Percentiles rank a stretch among this genome's conserved stretches.
Evolutionary conservation across 78 protist species (phyloP).

Genomic region (Emiliania huxleyi): DNA sequence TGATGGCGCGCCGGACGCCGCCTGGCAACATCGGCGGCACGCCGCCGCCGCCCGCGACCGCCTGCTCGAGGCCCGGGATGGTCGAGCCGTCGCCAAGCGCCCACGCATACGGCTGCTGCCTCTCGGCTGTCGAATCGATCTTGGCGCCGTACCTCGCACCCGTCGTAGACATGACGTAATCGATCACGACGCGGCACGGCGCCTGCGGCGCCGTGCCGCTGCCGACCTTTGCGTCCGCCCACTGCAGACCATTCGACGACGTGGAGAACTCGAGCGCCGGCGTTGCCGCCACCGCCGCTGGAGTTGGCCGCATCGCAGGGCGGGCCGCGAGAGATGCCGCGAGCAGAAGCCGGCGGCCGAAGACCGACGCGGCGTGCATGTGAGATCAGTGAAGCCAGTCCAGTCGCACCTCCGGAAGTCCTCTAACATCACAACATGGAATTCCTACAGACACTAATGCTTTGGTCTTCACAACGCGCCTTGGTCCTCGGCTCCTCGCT

Average conservation of each 20-base stretch:
- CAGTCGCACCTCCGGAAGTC: no score
- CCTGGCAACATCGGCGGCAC: background rate
- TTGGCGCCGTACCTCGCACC: conserved; percentile 4
- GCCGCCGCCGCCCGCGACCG: background rate
- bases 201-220: background rate
- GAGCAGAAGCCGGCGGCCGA: no score
- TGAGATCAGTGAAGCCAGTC: no score
- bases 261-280: background rate
- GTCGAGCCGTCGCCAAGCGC: background rate
- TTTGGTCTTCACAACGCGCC: no score
- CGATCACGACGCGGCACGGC: background rate
- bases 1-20: background rate
- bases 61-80: background rate
- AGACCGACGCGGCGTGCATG: no score
- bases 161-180: conserved; percentile 6
- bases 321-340: no score
- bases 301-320: no score
- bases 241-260: background rate
- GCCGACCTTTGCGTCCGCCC: background rate
- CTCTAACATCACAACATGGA: no score
- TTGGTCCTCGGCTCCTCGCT: no score
- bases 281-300: background rate
- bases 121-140: background rate
- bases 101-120: background rate
- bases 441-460: no score